These are phyloP conservation scores for Tulasnella sp. DNA, from an alignment of 768 basidiomycete species.

Conservation along the genomic window DNA sequence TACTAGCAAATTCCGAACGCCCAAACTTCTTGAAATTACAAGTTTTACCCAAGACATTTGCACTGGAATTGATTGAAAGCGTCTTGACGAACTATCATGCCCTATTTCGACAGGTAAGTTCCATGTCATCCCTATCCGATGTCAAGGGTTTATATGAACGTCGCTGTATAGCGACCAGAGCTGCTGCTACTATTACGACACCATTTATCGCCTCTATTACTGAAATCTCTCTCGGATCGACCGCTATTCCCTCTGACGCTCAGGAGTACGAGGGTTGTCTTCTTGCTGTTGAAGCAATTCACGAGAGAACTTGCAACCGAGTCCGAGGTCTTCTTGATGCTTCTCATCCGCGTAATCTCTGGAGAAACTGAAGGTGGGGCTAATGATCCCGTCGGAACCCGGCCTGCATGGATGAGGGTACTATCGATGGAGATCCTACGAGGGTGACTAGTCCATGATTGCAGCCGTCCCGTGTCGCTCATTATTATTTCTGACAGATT, in stretches of 20 bases:
- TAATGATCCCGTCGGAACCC: slow-evolving; percentile 23
- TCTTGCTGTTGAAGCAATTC: slow-evolving; percentile 86
- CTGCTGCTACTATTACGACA: slow-evolving; percentile 76
- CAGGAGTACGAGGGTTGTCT: slow-evolving; percentile 86
- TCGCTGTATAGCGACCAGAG: slow-evolving; percentile 50
- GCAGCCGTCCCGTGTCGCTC: background rate
- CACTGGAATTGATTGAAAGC: slow-evolving; percentile 93
- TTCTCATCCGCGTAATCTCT: slow-evolving; percentile 32
- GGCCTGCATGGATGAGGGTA: slow-evolving; percentile 76
- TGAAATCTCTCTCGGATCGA: slow-evolving; percentile 71
- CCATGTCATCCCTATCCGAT: background rate
- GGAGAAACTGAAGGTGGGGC: slow-evolving; percentile 27
- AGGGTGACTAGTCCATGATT: slow-evolving; percentile 38
- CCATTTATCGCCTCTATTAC: slow-evolving; percentile 79
- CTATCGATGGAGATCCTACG: slow-evolving; percentile 87
- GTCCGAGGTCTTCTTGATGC: slow-evolving; percentile 71
- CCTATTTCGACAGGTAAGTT: slow-evolving; percentile 63
- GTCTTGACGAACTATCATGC: slow-evolving; percentile 84
- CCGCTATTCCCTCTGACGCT: slow-evolving; percentile 75
- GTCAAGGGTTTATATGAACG: background rate
- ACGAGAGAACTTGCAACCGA: slow-evolving; percentile 67
- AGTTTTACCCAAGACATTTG: slow-evolving; percentile 81
- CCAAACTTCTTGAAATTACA: slow-evolving; percentile 74
- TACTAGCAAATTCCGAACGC: slow-evolving; percentile 70
- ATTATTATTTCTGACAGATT: slow-evolving; percentile 33